Evolutionary conservation across 495 filamentous ascomycete genomes (phyloP), one percentile per base, ranked within the genome.

Genomic region (Annulohypoxylon bovei): DNA sequence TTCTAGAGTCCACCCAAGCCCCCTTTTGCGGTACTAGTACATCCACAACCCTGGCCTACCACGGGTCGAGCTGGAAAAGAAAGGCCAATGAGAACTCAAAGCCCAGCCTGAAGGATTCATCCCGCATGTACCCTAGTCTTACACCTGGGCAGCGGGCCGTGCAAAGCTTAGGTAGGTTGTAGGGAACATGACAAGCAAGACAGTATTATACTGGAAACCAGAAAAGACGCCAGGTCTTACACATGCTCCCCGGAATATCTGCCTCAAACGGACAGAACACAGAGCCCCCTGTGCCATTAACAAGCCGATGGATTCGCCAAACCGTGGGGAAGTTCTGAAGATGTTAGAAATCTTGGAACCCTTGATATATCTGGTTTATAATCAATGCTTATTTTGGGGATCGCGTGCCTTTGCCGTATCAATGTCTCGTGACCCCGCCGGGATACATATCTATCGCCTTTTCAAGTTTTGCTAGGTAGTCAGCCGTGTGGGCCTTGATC

Each of bases 41-140:
- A 60, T 67, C 25, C 18, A 11, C 6, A 25, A 49, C 49, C 65
- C 65, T 37, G 14, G 32, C 55, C 65, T 50, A 61, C 65, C 60
- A 72, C 65, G 39, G 58, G 69, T 67, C 59, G 64, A 68, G 70
- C 65, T 72, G 65, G 65, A 72, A 65, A 39, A 30, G 23, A 33
- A 18, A 27, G 14, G 32, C 65, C 70, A 72, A 72, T 72, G 27
- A 22, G 18, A 33, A 52, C 35, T 23, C 25, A 33, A 30, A 28
- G 23, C 35, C 40, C 39, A 47, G 61, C 60, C 55, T 65, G 61
- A 72, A 72, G 70, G 70, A 72, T 72, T 72, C 40, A 25, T 56
- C 60, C 65, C 37, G 64, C 61, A 65, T 54, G 14, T 30, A 27
- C 50, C 59, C 46, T 62, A 40, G 70, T 68, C 64, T 65, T 54